phyloP scores from a whole-genome alignment of 371 early-diverging fungal species.

The Syncephalastrum racemosum region DNA sequence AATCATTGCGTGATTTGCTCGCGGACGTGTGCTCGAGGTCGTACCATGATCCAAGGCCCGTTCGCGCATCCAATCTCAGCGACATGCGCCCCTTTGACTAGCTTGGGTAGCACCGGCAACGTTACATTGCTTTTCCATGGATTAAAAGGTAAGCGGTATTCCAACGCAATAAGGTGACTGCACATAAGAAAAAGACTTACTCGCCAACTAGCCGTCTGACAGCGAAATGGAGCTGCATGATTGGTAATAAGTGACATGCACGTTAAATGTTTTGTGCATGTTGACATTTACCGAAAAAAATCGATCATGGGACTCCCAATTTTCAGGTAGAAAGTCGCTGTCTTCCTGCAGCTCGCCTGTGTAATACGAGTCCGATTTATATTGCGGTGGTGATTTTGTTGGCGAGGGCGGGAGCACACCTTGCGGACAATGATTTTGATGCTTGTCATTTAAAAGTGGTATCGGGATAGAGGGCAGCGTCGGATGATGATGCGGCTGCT shows the following conservation, averaged over 20 bases:
- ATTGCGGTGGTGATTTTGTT: too few species aligned
- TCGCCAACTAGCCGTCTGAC: constrained; percentile 17
- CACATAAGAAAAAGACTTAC: constrained; percentile 9
- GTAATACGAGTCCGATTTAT: too few species aligned
- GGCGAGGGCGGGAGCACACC: too few species aligned
- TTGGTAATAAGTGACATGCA: constrained; percentile 4
- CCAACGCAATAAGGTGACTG: neutral
- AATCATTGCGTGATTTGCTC: neutral
- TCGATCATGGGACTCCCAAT: constrained; percentile 20
- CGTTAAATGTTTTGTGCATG: neutral
- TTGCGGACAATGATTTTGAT: too few species aligned
- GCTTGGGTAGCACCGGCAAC: constrained; percentile 12
- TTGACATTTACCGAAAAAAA: constrained; percentile 17
- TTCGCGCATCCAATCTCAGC: constrained; percentile 24
- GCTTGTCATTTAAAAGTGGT: neutral
- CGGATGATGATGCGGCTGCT: constrained; percentile 1
- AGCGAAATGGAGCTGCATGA: constrained; percentile 24
- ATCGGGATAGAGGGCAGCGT: constrained; percentile 3
- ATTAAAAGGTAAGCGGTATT: constrained; percentile 3
- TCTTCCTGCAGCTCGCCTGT: neutral
- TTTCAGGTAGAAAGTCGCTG: constrained; percentile 23
- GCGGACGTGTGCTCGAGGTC: neutral
- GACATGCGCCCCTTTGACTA: constrained; percentile 16
- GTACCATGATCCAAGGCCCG: constrained; percentile 26
- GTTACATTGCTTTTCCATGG: constrained; percentile 12